A percentile compares a stretch with the other conserved stretches of the same genome.
phyloP scores from a whole-genome alignment of 2,329 filamentous ascomycete species.

The Phaeoacremonium minimum region DNA sequence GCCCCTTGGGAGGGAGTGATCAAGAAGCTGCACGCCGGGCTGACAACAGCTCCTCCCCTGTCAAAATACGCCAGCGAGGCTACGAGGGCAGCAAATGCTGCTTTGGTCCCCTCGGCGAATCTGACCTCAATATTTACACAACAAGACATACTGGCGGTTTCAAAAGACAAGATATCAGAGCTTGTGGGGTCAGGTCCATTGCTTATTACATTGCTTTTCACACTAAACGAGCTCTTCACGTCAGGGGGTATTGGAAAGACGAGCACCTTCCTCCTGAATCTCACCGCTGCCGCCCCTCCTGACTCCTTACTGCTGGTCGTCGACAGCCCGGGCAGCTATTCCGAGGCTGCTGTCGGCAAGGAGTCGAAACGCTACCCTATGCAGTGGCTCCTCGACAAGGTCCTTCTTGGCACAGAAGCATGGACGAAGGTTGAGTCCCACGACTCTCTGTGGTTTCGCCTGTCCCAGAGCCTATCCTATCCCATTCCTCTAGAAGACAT shows the following conservation, averaged over 20 bases:
- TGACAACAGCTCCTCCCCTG: slow-evolving; percentile 47
- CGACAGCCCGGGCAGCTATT: slow-evolving; percentile 92
- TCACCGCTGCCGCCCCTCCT: slow-evolving; percentile 54
- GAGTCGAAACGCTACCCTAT: slow-evolving; percentile 74
- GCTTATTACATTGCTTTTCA: slow-evolving; percentile 79
- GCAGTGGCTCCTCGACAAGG: slow-evolving; percentile 87
- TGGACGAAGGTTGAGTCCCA: slow-evolving; percentile 76
- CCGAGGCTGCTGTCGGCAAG: slow-evolving; percentile 68
- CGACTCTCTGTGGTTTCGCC: slow-evolving; percentile 81
- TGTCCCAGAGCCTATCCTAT: slow-evolving; percentile 65
- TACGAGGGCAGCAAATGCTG: slow-evolving; percentile 35
- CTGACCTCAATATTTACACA: slow-evolving; percentile 39
- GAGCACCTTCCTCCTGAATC: slow-evolving; percentile 67
- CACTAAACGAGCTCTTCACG: slow-evolving; percentile 87
- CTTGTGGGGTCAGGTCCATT: slow-evolving; percentile 29
- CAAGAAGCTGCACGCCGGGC: slow-evolving; percentile 47
- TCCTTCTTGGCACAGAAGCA: slow-evolving; percentile 50
- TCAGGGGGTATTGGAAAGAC: slow-evolving; percentile 67
- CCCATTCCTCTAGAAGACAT: slow-evolving; percentile 89
- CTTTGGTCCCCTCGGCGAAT: slow-evolving; percentile 34
- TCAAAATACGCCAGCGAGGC: slow-evolving; percentile 21
- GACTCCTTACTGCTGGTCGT: slow-evolving; percentile 77
- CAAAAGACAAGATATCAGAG: slow-evolving; percentile 22
- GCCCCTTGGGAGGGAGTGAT: slow-evolving; percentile 71
- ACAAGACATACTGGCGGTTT: slow-evolving; percentile 43